Conservation (phyloP, 192 early-diverging fungal genomes). For the Coemansia sp. region DNA sequence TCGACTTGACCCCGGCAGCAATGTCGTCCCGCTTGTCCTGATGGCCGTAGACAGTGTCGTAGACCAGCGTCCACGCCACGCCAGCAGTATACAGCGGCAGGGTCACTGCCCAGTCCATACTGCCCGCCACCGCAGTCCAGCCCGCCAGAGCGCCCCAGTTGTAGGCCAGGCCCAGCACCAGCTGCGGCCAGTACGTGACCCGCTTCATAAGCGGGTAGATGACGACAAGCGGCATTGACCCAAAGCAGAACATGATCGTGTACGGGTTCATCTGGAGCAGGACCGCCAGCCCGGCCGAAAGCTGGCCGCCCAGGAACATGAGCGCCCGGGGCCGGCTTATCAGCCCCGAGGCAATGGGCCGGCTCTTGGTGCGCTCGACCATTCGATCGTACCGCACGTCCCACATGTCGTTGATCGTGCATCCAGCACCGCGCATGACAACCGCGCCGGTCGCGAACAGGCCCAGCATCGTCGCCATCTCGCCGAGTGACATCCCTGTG, state of each 20-base stretch:
- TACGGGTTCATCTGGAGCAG: slow-evolving; percentile 86
- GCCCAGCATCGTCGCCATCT: slow-evolving; percentile 60
- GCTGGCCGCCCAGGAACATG: slow-evolving; percentile 72
- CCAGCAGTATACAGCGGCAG: slow-evolving; percentile 82
- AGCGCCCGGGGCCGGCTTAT: slow-evolving; percentile 64
- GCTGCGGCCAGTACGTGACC: slow-evolving; percentile 92
- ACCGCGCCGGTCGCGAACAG: slow-evolving; percentile 82
- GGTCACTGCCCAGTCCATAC: slow-evolving; percentile 60
- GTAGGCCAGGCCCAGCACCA: slow-evolving; percentile 81
- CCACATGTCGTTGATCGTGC: slow-evolving; percentile 97
- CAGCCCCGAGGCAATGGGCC: slow-evolving; percentile 78
- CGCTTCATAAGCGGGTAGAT: slow-evolving; percentile 94
- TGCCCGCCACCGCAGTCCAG: slow-evolving; percentile 72
- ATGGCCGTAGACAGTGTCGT: slow-evolving; percentile 96
- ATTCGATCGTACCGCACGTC: slow-evolving; percentile 82
- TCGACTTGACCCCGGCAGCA: slow-evolving; percentile 82
- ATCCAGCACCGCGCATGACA: slow-evolving; percentile 93
- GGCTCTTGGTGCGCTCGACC: slow-evolving; percentile 72
- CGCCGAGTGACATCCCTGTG: slow-evolving; percentile 46
- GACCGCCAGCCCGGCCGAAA: slow-evolving; percentile 73
- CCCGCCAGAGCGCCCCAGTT: slow-evolving; percentile 93
- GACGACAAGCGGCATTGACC: slow-evolving; percentile 69
- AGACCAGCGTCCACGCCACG: slow-evolving; percentile 89
- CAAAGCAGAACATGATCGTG: slow-evolving; percentile 77
- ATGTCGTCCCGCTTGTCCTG: slow-evolving; percentile 93